phyloP scores from a whole-genome alignment of 805 yeast species.

The Starmerella bombicola region DNA sequence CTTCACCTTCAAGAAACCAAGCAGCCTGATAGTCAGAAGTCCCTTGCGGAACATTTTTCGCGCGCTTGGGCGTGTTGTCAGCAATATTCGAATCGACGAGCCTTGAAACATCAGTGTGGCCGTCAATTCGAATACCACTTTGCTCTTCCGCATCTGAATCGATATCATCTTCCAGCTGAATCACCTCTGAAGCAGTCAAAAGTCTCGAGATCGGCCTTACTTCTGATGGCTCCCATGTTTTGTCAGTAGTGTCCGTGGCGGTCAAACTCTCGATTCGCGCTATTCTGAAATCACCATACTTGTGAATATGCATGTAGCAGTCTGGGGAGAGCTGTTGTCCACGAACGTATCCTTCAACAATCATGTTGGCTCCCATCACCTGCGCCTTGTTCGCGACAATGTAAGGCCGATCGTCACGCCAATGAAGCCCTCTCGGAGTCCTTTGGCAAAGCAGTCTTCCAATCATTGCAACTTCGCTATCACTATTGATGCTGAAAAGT shows the following conservation, averaged over 20 bases:
- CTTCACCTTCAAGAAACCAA: constrained; percentile 47
- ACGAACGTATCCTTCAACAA: constrained; percentile 72
- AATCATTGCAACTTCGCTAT: constrained; percentile 59
- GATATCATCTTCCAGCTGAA: constrained; percentile 21
- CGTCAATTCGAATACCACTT: constrained; percentile 45
- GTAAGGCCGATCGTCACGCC: constrained; percentile 93
- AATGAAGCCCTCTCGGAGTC: constrained; percentile 68
- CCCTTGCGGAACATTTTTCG: constrained; percentile 48
- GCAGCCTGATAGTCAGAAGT: constrained; percentile 65
- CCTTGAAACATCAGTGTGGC: constrained; percentile 38
- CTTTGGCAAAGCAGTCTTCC: constrained; percentile 71
- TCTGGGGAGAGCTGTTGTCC: constrained; percentile 61
- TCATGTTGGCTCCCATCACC: constrained; percentile 36
- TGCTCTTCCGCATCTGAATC: constrained; percentile 27
- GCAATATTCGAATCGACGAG: constrained; percentile 27
- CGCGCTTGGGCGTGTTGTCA: constrained; percentile 23
- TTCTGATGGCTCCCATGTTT: constrained; percentile 25
- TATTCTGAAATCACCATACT: constrained; percentile 76
- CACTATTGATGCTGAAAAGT: constrained; percentile 54
- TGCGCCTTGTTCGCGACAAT: constrained; percentile 56
- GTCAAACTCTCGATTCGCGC: constrained; percentile 36
- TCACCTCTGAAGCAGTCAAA: constrained; percentile 20
- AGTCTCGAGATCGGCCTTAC: constrained; percentile 25
- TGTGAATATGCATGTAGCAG: constrained; percentile 74
- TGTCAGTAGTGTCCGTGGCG: constrained; percentile 2